Evolutionary conservation across 805 yeast species (phyloP), one percentile per base, ranked within the genome.

Genomic region (Candida michaelii): DNA sequence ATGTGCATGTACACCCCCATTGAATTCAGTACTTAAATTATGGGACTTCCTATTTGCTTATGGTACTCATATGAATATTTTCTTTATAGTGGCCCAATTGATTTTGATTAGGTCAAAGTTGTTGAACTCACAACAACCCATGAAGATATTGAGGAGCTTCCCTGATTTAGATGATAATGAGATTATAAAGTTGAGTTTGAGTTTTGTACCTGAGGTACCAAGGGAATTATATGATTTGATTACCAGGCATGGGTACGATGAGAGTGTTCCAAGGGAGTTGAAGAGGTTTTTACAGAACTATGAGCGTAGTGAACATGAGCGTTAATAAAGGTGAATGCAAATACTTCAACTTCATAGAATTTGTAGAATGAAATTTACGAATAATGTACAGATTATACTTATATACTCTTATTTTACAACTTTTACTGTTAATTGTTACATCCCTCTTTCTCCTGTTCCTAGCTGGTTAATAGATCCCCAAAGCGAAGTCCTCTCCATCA

Each of bases 21-120:
- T 90, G 34, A 65, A 69, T 24, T 88, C 89, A 48, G 85, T 86
- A 1, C 63, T 89, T 29, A 77, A 80, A 44, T 69, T 89, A 13
- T 89, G 97, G 97, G 97, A 89, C 59, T 85, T 89, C 50, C 64
- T 89, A 52, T 85, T 89, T 62, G 95, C 97, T 3, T 89, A 87
- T 54, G 97, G 97, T 0, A 79, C 85, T 14, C 96, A 90, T 55
- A 75, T 89, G 82, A 89, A 90, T 62, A 76, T 90, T 21, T 67
- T 90, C 29, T 85, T 89, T 51, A 79, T 89, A 2, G 87, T 89
- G 7, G 91, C 97, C 1, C 96, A 87, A 58, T 65, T 89, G 16
- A 80, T 86, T 4, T 68, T 83, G 31, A 82, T 85, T 45, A 69
- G 97, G 44, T 74, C 80, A 8, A 64, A 73, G 23, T 65, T 89